These are phyloP conservation scores for Salix suchowensis DNA, from an alignment of 345 rosid species.

Conservation along the genomic window DNA sequence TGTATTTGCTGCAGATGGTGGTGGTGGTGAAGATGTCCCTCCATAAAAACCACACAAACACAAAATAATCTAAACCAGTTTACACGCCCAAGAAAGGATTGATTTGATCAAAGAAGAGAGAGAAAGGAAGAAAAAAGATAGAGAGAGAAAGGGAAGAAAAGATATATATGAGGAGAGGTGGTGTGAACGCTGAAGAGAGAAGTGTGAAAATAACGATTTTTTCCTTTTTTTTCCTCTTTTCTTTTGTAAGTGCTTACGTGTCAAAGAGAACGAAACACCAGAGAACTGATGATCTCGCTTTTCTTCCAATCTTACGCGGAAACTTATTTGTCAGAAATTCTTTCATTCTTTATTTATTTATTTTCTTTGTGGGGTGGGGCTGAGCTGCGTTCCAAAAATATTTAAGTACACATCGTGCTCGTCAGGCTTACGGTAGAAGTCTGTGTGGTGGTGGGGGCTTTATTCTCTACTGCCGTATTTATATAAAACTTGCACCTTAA, in stretches of 20 bases:
- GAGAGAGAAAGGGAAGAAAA: slow-evolving; percentile 24
- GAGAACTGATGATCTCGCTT: slow-evolving; percentile 7
- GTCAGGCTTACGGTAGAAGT: slow-evolving; percentile 53
- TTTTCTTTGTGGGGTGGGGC: background rate
- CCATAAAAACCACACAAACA: slow-evolving; percentile 36
- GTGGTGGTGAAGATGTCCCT: slow-evolving; percentile 51
- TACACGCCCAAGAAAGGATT: slow-evolving; percentile 9
- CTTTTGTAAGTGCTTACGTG: slow-evolving; percentile 18
- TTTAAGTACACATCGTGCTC: slow-evolving; percentile 49
- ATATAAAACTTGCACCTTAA: slow-evolving; percentile 29
- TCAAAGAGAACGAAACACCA: slow-evolving; percentile 31
- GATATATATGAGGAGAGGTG: slow-evolving; percentile 27
- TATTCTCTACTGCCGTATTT: slow-evolving; percentile 29
- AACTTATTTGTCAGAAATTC: slow-evolving; percentile 30
- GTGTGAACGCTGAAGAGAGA: slow-evolving; percentile 38
- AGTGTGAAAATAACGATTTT: slow-evolving; percentile 44
- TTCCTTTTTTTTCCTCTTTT: background rate
- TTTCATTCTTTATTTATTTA: slow-evolving; percentile 2
- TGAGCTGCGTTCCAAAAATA: slow-evolving; percentile 6
- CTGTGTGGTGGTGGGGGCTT: slow-evolving; percentile 25
- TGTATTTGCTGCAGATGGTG: slow-evolving; percentile 32
- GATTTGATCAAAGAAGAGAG: background rate
- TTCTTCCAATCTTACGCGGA: slow-evolving; percentile 60
- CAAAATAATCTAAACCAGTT: slow-evolving; percentile 3
- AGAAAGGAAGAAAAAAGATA: slow-evolving; percentile 2